Evolutionary conservation across 352 stramenopile genomes (phyloP), one percentile per base, ranked within the genome.

Genomic region (Pythium pyrilobum): DNA sequence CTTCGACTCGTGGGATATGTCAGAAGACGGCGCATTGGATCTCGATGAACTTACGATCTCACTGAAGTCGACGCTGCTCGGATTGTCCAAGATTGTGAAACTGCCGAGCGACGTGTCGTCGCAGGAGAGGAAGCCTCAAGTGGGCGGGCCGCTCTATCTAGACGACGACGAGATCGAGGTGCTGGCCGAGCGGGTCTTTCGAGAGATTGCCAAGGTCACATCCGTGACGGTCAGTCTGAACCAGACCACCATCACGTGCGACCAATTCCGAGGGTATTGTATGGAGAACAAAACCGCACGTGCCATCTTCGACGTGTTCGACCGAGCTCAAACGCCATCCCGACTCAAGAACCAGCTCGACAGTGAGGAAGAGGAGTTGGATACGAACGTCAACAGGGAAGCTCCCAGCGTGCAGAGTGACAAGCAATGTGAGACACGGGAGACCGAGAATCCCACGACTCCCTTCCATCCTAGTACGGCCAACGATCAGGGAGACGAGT

Each of bases 1-100:
- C 7, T 92, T 91, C 56, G 84, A 94, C 53, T 90, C 81, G 43
- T 92, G 80, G 81, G 84, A 92, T 56, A 89, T 94, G 79, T 94
- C 81, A 0, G 79, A 91, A 48, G 81, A 92, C 28, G 78, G 75
- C 28, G 73, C 69, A 44, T 56, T 94, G 50, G 77, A 92, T 47
- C 54, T 94, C 29, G 83, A 91, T 29, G 81, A 94, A 55, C 82
- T 91, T 50, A 90, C 77, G n/a, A 91, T 94, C 50, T 92, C 83
- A 18, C 67, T 94, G 29, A 94, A 94, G 64, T 94, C 83, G 36
- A 92, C 83, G 15, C 58, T 94, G 28, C 61, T 71, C 9, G 83
- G 83, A 8, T 62, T 94, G 23, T 45, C 62, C 9, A 89, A 91
- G 44, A 81, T 92, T 25, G 43, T 94, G n/a, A 68, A 67, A 38